Percentiles rank a stretch among this genome's conserved stretches.
Evolutionary conservation across 805 yeast genomes (phyloP).

Genomic region (Ogataea paradorogensis): DNA sequence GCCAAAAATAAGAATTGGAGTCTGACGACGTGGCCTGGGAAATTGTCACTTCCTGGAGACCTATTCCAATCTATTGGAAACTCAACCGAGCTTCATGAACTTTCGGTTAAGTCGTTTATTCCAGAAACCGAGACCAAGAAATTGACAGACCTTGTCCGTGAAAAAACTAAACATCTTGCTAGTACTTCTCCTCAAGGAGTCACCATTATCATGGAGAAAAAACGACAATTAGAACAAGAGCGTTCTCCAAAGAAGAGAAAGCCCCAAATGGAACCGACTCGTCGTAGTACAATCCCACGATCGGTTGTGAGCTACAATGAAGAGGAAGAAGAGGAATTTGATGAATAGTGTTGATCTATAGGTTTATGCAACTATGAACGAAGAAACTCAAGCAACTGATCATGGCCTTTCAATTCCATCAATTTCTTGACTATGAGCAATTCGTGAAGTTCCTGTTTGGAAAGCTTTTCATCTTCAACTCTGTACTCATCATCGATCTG

Average conservation of each 20-base stretch:
- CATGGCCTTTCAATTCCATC: constrained; percentile 68
- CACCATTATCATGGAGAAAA: neutral
- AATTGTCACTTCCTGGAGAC: constrained; percentile 66
- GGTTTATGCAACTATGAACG: constrained; percentile 18
- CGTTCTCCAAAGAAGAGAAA: constrained; percentile 26
- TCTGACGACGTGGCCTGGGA: constrained; percentile 79
- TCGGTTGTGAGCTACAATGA: constrained; percentile 36
- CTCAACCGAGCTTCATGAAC: constrained; percentile 54
- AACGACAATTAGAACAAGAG: constrained; percentile 19
- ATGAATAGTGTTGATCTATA: neutral
- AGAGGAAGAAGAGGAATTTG: constrained; percentile 11
- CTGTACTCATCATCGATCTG: constrained; percentile 32
- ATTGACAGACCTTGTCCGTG: constrained; percentile 33
- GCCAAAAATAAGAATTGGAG: constrained; percentile 64
- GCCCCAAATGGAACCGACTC: constrained; percentile 29
- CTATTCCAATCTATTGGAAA: constrained; percentile 59
- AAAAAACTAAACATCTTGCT: constrained; percentile 13
- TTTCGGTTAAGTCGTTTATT: constrained; percentile 55
- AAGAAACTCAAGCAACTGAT: constrained; percentile 58
- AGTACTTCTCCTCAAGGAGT: constrained; percentile 4
- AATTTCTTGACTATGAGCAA: constrained; percentile 55
- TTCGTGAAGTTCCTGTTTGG: constrained; percentile 46
- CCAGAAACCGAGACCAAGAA: constrained; percentile 43
- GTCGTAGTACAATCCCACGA: constrained; percentile 42
- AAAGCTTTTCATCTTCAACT: constrained; percentile 14